Evolutionary conservation across 2,329 filamentous ascomycete genomes (phyloP).

Genomic region (Fusarium xylarioides): DNA sequence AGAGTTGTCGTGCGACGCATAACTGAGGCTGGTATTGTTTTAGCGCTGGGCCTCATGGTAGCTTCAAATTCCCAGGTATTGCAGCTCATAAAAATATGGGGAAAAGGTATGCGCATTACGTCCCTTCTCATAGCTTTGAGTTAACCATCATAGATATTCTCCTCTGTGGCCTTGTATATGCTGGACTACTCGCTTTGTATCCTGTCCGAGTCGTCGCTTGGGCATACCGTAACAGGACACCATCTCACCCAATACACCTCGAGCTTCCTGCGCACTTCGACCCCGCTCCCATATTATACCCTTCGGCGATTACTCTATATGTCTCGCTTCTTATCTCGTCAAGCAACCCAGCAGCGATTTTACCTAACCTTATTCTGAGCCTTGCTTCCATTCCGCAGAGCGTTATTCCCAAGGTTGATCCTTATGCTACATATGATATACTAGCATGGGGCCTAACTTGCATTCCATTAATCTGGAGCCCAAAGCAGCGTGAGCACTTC

Average conservation of each 20-base stretch:
- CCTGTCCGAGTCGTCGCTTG: constrained; percentile 66
- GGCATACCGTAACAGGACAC: constrained; percentile 53
- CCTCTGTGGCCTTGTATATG: constrained; percentile 49
- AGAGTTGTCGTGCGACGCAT: constrained; percentile 62
- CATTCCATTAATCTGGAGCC: constrained; percentile 64
- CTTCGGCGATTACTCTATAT: constrained; percentile 77
- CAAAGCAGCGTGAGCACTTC: constrained; percentile 20
- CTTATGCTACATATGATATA: constrained; percentile 66
- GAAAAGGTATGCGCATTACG: constrained; percentile 53
- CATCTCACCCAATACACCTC: constrained; percentile 54
- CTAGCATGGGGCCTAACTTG: constrained; percentile 84
- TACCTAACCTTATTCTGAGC: constrained; percentile 84
- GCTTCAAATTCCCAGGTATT: constrained; percentile 57
- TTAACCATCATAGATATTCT: constrained; percentile 53
- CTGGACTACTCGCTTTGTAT: constrained; percentile 60
- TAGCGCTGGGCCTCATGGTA: constrained; percentile 59
- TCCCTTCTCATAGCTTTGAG: not conserved
- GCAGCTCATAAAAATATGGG: constrained; percentile 57
- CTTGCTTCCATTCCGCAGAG: constrained; percentile 79
- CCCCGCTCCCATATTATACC: constrained; percentile 90
- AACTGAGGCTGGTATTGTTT: constrained; percentile 62
- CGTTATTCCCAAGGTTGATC: constrained; percentile 72
- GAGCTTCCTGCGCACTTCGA: constrained; percentile 82
- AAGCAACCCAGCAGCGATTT: constrained; percentile 67
- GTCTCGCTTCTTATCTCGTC: constrained; percentile 78